Evolutionary conservation across 73 alveolate species (phyloP).

Genomic region (Durusdinium trenchii): DNA sequence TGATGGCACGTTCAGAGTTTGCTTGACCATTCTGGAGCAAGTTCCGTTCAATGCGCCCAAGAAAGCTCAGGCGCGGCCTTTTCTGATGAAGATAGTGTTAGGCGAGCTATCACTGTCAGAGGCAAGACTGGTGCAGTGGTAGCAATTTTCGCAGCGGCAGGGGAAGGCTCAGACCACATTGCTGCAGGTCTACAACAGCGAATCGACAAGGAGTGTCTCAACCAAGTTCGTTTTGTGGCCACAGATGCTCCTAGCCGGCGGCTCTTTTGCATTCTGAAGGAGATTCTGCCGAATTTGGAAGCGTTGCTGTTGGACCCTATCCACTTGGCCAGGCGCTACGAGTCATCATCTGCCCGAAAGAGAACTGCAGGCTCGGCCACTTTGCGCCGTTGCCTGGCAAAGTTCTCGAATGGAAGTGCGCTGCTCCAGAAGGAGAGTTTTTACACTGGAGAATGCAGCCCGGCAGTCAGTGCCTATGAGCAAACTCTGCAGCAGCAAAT

Average conservation of each 20-base stretch:
- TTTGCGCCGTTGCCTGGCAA: not conserved
- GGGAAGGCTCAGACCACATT: not conserved
- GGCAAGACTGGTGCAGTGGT: conserved; percentile 47
- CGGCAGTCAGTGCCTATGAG: not conserved
- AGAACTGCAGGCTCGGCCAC: not conserved
- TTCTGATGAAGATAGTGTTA: not conserved
- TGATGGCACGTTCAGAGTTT: conserved; percentile 33
- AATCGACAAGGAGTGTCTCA: not conserved
- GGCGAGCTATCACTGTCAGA: conserved; percentile 32
- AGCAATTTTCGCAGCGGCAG: not conserved
- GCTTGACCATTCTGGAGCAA: conserved; percentile 10
- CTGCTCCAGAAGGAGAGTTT: not conserved
- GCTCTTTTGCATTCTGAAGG: not conserved
- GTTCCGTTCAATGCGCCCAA: not conserved
- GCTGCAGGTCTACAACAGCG: not conserved
- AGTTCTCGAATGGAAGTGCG: not conserved
- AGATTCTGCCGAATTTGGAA: not conserved
- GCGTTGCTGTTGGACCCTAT: conserved; percentile 1
- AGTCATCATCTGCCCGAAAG: not conserved
- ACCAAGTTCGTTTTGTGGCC: not conserved
- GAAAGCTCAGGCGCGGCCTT: not conserved
- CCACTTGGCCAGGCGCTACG: conserved; percentile 11
- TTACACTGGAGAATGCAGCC: not conserved
- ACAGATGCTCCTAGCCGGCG: not conserved
- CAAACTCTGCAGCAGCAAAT: not conserved